phyloP scores from a whole-genome alignment of 129 eudicot genomes.

The Saussurea involucrata region DNA sequence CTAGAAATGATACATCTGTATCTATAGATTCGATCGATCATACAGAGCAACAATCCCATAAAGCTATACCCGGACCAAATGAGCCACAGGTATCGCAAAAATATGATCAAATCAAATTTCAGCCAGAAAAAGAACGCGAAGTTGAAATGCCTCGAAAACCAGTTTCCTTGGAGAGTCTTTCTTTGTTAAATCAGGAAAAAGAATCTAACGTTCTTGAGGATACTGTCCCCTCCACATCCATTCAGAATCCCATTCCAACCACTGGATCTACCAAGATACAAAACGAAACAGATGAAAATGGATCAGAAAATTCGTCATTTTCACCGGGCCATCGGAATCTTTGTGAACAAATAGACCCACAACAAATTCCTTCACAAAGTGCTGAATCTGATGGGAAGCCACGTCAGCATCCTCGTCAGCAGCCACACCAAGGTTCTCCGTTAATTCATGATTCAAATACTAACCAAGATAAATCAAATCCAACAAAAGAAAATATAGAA shows the following conservation, averaged over 20 bases:
- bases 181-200: slow-evolving; percentile 31
- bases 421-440: neutral
- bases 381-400: slow-evolving; percentile 9
- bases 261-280: slow-evolving; percentile 28
- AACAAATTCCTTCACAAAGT: slow-evolving; percentile 26
- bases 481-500: slow-evolving; percentile 2
- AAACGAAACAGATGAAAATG: slow-evolving; percentile 15
- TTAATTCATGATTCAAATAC: slow-evolving; percentile 1
- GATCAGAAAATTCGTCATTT: slow-evolving; percentile 20
- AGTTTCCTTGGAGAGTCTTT: neutral
- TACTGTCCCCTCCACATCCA: slow-evolving; percentile 6
- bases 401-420: slow-evolving; percentile 1
- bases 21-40: neutral
- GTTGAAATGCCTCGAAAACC: slow-evolving; percentile 19
- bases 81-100: slow-evolving; percentile 21
- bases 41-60: neutral
- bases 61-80: slow-evolving; percentile 12
- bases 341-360: slow-evolving; percentile 8
- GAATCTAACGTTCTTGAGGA: slow-evolving; percentile 27
- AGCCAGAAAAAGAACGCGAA: slow-evolving; percentile 27
- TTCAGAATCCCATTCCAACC: slow-evolving; percentile 12
- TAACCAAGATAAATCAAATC: slow-evolving; percentile 14
- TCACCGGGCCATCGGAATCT: slow-evolving; percentile 11
- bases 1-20: slow-evolving; percentile 21
- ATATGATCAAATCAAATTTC: slow-evolving; percentile 11